These are phyloP conservation scores for Meyerozyma elateridarum DNA, from an alignment of 1,139 yeast genomes.

Conservation along the genomic window DNA sequence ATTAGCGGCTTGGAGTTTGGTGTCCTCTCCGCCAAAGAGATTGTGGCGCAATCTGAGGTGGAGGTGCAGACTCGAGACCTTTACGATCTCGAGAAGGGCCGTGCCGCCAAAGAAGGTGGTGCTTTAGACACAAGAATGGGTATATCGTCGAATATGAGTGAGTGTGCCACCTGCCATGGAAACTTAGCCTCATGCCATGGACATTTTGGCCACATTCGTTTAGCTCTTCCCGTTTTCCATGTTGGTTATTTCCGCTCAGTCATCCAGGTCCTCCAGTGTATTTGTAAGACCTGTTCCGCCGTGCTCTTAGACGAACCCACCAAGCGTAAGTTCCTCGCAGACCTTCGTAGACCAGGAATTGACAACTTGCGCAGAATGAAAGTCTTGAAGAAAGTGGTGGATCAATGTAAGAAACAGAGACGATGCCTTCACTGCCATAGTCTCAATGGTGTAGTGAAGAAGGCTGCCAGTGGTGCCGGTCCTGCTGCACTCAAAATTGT, in stretches of 20 bases:
- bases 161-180: conserved; percentile 90
- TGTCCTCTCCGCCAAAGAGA: conserved; percentile 85
- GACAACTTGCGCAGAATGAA: conserved; percentile 93
- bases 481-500: conserved; percentile 92
- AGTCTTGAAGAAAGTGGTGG: conserved; percentile 72
- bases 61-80: conserved; percentile 90
- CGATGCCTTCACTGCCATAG: conserved; percentile 85
- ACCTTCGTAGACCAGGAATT: conserved; percentile 79
- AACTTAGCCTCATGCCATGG: conserved; percentile 94
- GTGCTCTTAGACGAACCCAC: conserved; percentile 69
- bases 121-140: conserved; percentile 95
- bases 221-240: conserved; percentile 95
- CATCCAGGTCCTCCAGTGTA: conserved; percentile 81
- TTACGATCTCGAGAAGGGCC: conserved; percentile 84
- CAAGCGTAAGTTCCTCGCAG: conserved; percentile 64
- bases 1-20: conserved; percentile 91
- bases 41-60: conserved; percentile 89
- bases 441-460: conserved; percentile 93
- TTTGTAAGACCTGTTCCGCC: conserved; percentile 87
- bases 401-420: conserved; percentile 93
- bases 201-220: conserved; percentile 90
- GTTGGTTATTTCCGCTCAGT: conserved; percentile 95
- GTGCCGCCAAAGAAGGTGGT: conserved; percentile 75
- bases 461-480: conserved; percentile 89
- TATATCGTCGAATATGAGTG: conserved; percentile 77